Base-by-base conservation (phyloP, 257 asterid species). In the Paulownia fortunei region DNA sequence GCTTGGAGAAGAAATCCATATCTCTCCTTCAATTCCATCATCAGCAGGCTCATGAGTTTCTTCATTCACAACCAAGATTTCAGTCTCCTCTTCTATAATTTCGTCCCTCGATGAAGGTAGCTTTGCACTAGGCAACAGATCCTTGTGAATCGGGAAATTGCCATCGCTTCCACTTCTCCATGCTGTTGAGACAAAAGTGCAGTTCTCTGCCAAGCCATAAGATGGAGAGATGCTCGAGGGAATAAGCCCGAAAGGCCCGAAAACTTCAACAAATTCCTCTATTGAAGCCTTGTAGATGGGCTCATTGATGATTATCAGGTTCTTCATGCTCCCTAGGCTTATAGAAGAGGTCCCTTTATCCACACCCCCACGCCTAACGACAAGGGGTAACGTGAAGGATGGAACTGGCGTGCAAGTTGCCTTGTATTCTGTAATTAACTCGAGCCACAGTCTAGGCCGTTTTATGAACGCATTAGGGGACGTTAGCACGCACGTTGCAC, bases 371-470 rank as follows among this genome's bases (percentile, higher is more conserved):
- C 97, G 87, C 42, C 77, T 80, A 10, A 91, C 51, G 15, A 88
- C 96, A 4, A 93, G 96, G 15, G 97, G 97, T 55, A 93, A 58
- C 3, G 96, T 54, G 88, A 91, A 91, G 5, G 91, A 91, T 5
- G 96, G 98, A 37, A 89, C 96, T 0, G 97, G 97, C 12, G 98
- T 88, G 80, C 98, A 93, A 4, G 96, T 93, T 2, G 83, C 97
- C 62, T 54, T 77, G 82, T 84, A 87, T 5, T 80, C 37, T 0
- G 90, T 77, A 11, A 91, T 85, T 85, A 91, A 27, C 81, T 93
- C 96, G 4, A 91, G 94, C 96, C 98, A 93, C 8, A 93, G 58
- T 59, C 91, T 73, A 11, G 98, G 98, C 74, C 97, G 87, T 8
- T 56, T 77, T n/a, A 91, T 67, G 81, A 93, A 93, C 2, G 90